These are phyloP conservation scores for Puccinellia tenuiflora DNA, from an alignment of 176 grass and related monocot genomes.

Conservation along the genomic window DNA sequence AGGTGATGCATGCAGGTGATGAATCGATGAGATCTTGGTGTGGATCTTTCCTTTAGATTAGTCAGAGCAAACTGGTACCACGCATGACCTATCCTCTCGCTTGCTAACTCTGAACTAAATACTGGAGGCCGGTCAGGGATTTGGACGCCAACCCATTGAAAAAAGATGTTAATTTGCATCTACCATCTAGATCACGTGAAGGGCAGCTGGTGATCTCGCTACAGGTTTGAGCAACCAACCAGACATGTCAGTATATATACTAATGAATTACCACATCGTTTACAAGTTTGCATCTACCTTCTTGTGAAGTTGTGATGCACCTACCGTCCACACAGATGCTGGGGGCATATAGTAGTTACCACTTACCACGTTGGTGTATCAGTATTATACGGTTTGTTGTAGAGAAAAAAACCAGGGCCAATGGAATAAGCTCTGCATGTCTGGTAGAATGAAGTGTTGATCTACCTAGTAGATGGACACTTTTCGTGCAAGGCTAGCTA, in stretches of 20 bases:
- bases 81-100: not conserved
- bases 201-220: not conserved
- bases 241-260: not conserved
- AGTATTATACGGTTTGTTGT: constrained; percentile 7
- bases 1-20: not conserved
- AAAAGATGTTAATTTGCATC: not conserved
- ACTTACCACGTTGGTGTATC: not conserved
- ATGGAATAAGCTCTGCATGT: not conserved
- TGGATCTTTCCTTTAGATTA: not conserved
- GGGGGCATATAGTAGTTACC: not conserved
- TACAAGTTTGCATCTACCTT: not conserved
- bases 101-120: not conserved
- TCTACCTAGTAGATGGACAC: not conserved
- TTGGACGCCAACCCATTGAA: not conserved
- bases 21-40: not conserved
- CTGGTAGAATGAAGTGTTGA: not conserved
- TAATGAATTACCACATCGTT: not conserved
- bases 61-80: not conserved
- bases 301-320: constrained; percentile 12
- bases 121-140: not conserved
- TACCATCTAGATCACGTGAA: not conserved
- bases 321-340: not conserved
- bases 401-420: not conserved
- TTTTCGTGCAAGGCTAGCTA: constrained; percentile 14
- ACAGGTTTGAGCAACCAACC: not conserved